Evolutionary conservation across 352 stramenopile genomes (phyloP), one percentile per base, ranked within the genome.

Genomic region (Globisporangium solare): DNA sequence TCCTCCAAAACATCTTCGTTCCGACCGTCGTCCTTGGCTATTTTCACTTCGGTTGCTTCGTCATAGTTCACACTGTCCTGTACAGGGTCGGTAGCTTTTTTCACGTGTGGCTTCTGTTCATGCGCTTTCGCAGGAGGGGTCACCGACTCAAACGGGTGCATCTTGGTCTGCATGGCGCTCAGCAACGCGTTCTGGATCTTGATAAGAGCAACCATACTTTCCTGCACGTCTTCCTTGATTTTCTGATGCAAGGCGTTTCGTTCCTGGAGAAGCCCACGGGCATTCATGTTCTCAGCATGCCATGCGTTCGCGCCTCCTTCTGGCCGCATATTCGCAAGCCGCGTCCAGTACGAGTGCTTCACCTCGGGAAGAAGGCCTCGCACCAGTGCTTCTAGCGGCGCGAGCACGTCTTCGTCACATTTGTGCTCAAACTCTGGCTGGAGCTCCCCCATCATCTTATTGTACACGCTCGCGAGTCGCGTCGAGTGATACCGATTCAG

Each of bases 321-420:
- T 15, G 39, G 22, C 12, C 60, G 48, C 47, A 70, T 57, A 47
- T 61, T 71, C 14, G 67, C 66, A 10, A 77, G 65, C 1, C 80
- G 67, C 14, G 74, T 87, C 83, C 83, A 93, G 58, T 88, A 91
- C 35, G 80, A 77, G 46, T 91, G 73, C 54, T 91, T 89, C 21
- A 93, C 69, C 41, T 93, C 83, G 0, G 79, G 78, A 3, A 93
- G 32, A 2, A 89, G 50, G 2, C 83, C 70, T 20, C 63, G 66
- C 35, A 74, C 69, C 6, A 88, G 52, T 42, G 48, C 48, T 53
- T 82, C 61, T 14, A 91, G 45, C 2, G 74, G 78, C 13, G 46
- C 57, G 1, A 88, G 47, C 21, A 91, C 76, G 53, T 66, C 51
- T 2, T 70, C 63, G 10, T 74, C 71, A 22, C 78, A 88, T 21